Evolutionary conservation across 495 filamentous ascomycete genomes (phyloP).

Genomic region (Aspergillus steynii): DNA sequence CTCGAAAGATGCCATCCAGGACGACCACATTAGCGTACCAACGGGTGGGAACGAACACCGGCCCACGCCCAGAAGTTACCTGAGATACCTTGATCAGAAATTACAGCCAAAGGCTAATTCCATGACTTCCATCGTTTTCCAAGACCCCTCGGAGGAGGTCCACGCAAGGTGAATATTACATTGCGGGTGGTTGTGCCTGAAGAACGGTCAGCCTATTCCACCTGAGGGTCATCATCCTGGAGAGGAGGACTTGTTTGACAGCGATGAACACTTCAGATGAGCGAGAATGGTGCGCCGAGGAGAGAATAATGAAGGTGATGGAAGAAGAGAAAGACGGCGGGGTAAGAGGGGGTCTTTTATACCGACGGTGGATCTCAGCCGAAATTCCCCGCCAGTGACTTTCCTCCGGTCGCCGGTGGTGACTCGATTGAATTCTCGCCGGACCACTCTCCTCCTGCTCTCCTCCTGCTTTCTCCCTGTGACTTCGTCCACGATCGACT

Average conservation of each 20-base stretch:
- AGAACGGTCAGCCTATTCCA: slow-evolving; percentile 18
- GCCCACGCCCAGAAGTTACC: slow-evolving; percentile 62
- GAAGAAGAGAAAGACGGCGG: slow-evolving; percentile 13
- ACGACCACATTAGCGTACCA: slow-evolving; percentile 14
- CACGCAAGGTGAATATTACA: slow-evolving; percentile 21
- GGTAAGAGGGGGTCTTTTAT: slow-evolving; percentile 13
- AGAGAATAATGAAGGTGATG: slow-evolving; percentile 5
- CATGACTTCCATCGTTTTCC: slow-evolving; percentile 40
- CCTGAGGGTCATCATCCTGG: not conserved
- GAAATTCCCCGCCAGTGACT: not conserved
- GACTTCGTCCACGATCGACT: not conserved
- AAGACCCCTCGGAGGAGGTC: slow-evolving; percentile 3
- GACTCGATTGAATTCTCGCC: not conserved
- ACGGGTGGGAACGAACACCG: slow-evolving; percentile 60
- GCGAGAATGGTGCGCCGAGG: slow-evolving; percentile 4
- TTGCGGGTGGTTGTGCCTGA: slow-evolving; percentile 18
- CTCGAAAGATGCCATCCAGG: slow-evolving; percentile 9
- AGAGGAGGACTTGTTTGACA: slow-evolving; percentile 22
- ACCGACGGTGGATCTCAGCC: slow-evolving; percentile 2
- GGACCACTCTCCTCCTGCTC: not conserved
- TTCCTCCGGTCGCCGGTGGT: not conserved
- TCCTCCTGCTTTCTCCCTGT: too few relatives aligned
- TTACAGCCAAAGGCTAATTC: slow-evolving; percentile 37
- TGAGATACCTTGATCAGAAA: slow-evolving; percentile 64
- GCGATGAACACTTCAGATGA: not conserved